Evolutionary conservation across 1,139 yeast species (phyloP).

Genomic region (Pichia sp.): DNA sequence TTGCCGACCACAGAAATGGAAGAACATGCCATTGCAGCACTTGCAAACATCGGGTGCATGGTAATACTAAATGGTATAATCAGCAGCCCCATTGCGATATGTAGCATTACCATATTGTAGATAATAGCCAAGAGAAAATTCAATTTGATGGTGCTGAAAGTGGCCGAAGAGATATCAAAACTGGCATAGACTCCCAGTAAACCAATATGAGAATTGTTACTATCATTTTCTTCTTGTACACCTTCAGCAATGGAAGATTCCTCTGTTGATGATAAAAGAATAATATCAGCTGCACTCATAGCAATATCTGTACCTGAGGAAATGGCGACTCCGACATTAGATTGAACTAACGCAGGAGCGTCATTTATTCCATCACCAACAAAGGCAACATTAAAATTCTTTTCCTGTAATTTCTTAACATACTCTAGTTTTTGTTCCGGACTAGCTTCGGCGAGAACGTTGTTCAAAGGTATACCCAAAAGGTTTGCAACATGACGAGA

Average conservation of each 20-base stretch:
- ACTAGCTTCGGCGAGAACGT: conserved; percentile 71
- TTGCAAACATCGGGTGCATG: conserved; percentile 86
- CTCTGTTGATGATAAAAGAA: conserved; percentile 42
- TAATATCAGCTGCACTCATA: conserved; percentile 91
- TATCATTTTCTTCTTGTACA: background rate
- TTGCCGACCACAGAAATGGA: conserved; percentile 84
- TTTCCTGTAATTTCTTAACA: conserved; percentile 50
- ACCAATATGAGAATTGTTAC: conserved; percentile 15
- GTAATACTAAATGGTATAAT: conserved; percentile 73
- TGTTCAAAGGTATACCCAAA: conserved; percentile 60
- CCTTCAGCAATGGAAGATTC: background rate
- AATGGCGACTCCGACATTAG: conserved; percentile 87
- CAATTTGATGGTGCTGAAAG: conserved; percentile 70
- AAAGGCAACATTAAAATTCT: conserved; percentile 57
- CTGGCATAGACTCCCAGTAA: conserved; percentile 69
- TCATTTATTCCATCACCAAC: conserved; percentile 89
- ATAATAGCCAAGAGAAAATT: conserved; percentile 84
- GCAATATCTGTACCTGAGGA: conserved; percentile 95
- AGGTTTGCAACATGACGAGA: conserved; percentile 62
- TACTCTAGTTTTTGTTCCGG: conserved; percentile 76
- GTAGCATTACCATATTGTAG: conserved; percentile 84
- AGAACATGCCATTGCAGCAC: conserved; percentile 90
- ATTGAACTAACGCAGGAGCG: conserved; percentile 88
- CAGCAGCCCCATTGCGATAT: conserved; percentile 89
- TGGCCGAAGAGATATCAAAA: conserved; percentile 61